A percentile compares a stretch with the other conserved stretches of the same genome.
phyloP scores from a whole-genome alignment of 441 rosid species.

The Theobroma grandiflorum region DNA sequence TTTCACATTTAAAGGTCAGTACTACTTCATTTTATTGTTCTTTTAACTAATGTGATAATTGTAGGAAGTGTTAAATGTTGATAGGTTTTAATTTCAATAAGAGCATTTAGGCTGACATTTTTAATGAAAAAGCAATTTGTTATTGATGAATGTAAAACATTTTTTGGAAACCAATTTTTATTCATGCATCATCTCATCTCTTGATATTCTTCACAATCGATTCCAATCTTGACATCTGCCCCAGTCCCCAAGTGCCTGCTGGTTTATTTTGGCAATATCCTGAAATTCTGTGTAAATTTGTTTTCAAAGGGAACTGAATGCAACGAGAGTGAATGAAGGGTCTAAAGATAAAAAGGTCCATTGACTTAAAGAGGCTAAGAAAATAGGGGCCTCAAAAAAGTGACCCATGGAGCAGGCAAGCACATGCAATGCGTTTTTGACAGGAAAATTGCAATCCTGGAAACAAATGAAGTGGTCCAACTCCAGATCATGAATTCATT shows the following conservation, averaged over 20 bases:
- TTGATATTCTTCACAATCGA: no score
- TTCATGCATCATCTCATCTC: no score
- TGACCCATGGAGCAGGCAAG: slow-evolving; percentile 2
- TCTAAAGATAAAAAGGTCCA: neutral
- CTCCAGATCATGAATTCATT: neutral
- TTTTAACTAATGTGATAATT: neutral
- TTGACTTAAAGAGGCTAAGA: neutral
- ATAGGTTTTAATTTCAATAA: no score
- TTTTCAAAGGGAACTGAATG: neutral
- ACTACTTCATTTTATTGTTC: neutral
- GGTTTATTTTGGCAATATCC: neutral
- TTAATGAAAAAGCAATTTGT: neutral
- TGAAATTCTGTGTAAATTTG: neutral
- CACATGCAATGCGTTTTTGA: neutral
- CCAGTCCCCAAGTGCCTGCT: neutral
- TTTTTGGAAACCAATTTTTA: neutral
- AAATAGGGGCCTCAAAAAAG: neutral
- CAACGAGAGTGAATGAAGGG: neutral
- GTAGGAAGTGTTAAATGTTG: neutral
- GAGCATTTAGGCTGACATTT: neutral
- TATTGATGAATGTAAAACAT: neutral
- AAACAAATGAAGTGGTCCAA: neutral
- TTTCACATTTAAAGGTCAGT: neutral
- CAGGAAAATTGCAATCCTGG: neutral
- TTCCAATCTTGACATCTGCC: neutral